These are phyloP conservation scores for Acanthamoeba lenticulata DNA, from an alignment of 208 protist genomes.

Conservation along the genomic window DNA sequence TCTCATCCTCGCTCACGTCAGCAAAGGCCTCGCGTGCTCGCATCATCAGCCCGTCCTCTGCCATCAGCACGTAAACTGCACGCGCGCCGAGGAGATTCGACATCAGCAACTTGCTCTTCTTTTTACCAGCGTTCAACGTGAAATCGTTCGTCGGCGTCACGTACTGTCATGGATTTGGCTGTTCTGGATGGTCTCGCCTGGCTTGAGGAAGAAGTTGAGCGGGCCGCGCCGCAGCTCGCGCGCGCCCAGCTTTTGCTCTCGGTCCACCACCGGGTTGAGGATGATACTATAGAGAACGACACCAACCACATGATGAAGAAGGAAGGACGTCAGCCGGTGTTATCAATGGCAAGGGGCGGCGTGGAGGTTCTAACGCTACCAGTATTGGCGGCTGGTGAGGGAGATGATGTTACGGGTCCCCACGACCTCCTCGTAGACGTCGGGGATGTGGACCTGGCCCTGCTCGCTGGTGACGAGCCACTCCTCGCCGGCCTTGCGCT, in stretches of 20 bases:
- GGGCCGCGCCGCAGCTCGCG: slow-evolving; percentile 86
- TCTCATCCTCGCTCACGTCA: slow-evolving; percentile 59
- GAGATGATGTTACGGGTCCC: slow-evolving; percentile 74
- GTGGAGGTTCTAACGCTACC: background rate
- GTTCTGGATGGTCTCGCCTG: slow-evolving; percentile 87
- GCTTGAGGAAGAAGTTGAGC: slow-evolving; percentile 90
- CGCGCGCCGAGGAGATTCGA: no score
- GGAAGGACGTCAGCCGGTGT: background rate
- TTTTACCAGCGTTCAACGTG: background rate
- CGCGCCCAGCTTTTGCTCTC: slow-evolving; percentile 77
- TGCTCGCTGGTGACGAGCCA: slow-evolving; percentile 90
- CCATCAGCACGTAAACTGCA: slow-evolving; percentile 88
- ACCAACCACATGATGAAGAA: background rate
- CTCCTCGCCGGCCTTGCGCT: slow-evolving; percentile 88
- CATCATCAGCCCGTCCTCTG: slow-evolving; percentile 91
- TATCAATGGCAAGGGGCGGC: background rate
- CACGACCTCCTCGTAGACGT: slow-evolving; percentile 89
- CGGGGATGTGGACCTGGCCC: slow-evolving; percentile 86
- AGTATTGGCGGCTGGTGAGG: slow-evolving; percentile 82
- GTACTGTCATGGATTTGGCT: slow-evolving; percentile 77
- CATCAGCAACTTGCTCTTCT: background rate
- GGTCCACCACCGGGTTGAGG: slow-evolving; percentile 77
- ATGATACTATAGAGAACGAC: slow-evolving; percentile 61
- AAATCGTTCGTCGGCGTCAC: background rate
- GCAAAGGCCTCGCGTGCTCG: slow-evolving; percentile 87